Evolutionary conservation across 768 basidiomycete species (phyloP).

Genomic region (Calocybe indica): DNA sequence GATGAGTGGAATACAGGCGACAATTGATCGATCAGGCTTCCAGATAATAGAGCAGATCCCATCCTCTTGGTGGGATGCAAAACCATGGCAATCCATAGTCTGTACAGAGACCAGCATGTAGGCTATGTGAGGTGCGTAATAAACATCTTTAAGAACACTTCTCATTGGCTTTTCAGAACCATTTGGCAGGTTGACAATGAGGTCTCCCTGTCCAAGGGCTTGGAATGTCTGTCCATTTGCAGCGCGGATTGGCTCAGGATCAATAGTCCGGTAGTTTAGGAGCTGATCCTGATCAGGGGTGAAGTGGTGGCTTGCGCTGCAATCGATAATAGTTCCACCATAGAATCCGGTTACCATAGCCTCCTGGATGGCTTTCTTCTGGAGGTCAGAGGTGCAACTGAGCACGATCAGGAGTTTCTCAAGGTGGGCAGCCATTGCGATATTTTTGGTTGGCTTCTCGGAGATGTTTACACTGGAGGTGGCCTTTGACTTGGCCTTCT

Average conservation of each 20-base stretch:
- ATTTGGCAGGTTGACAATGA: constrained; percentile 27
- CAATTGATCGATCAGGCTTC: too few species aligned
- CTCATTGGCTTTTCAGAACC: constrained; percentile 16
- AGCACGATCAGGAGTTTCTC: too few species aligned
- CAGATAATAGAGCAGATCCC: constrained; percentile 20
- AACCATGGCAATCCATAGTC: constrained; percentile 25
- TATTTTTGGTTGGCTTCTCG: too few species aligned
- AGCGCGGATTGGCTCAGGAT: constrained; percentile 19
- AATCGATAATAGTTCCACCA: constrained; percentile 15
- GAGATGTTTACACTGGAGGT: too few species aligned
- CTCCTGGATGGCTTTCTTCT: too few species aligned
- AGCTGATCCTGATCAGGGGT: constrained; percentile 21
- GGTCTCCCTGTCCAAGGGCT: constrained; percentile 22
- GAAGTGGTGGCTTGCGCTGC: constrained; percentile 23
- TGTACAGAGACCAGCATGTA: constrained; percentile 32
- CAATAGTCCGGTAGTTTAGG: constrained; percentile 14
- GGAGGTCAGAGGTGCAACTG: too few species aligned
- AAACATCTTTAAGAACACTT: constrained; percentile 23
- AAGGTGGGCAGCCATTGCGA: too few species aligned
- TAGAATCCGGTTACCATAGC: too few species aligned
- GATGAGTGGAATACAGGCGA: too few species aligned
- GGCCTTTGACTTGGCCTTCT: too few species aligned
- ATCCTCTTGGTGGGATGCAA: constrained; percentile 17
- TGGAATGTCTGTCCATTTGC: constrained; percentile 26
- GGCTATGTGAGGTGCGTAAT: constrained; percentile 30